Evolutionary conservation across 1,139 yeast genomes (phyloP), one percentile per base, ranked within the genome.

Genomic region (Scheffersomyces segobiensis): DNA sequence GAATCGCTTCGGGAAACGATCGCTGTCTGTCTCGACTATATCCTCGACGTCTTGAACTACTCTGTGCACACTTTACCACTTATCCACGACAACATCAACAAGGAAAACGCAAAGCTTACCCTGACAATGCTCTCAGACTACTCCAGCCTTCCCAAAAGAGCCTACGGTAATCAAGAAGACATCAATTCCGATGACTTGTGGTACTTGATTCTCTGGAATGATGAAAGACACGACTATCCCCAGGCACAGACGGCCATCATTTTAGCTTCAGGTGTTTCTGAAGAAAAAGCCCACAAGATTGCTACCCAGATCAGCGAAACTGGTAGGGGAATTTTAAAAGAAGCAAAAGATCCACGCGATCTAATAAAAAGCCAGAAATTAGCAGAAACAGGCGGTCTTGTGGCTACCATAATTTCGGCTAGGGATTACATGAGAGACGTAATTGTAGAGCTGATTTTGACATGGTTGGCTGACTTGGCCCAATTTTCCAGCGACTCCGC

Each of bases 191-290:
- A 62, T 17, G 67, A 74, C 21, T 55, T 59, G 49, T 85, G 84
- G 77, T 73, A 76, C 53, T 76, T 87, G 46, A 70, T 87, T 22
- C 74, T 89, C 21, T 89, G 93, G 89, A 89, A 89, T 68, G 96
- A 89, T 66, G 95, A 89, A 66, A 79, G 77, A 62, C 95, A 89
- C 67, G 82, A 85, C 65, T 82, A 81, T 63, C 76, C 80, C 1
- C 76, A 78, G 53, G 87, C 88, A 0, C 73, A 74, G 14, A 64
- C 68, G 1, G 78, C 83, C 1, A 74, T 84, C 49, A 67, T 70
- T n/a, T 69, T 75, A 1, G 83, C 81, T 1, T 68, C 73, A 0
- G 73, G 71, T 0, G 70, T 68, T 17, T 62, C 64, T 20, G 67
- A 66, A 14, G 56, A 55, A 3, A 62, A 63, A 21, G 81, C 82